Evolutionary conservation across 192 early-diverging fungal species (phyloP), one percentile per base, ranked within the genome.

Genomic region (Coemansia sp.): DNA sequence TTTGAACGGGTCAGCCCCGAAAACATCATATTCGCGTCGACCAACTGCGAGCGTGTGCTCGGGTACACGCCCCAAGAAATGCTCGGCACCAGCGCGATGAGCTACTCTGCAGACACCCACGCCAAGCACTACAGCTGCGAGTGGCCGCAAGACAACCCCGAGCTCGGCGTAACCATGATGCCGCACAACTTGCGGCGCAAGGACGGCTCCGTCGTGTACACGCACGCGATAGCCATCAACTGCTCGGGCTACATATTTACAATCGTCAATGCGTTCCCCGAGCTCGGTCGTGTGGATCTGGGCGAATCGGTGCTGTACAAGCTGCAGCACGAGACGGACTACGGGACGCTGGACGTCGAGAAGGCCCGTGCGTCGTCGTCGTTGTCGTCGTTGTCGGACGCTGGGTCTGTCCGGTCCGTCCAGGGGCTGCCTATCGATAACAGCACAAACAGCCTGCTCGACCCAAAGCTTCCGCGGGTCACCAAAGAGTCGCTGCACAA

Each of bases 81-180:
- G 73, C 43, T 76, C 14, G 73, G 73, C 3, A 69, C 63, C 12
- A 76, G 73, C 27, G 54, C 58, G 1, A 60, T 76, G 42, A 59
- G 64, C 27, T 76, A 70, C 52, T 76, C 73, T 0, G 48, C 57
- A 22, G 73, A 76, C 60, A 11, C 62, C 11, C 60, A 76, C 25
- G 73, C 73, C 49, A 58, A 66, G 30, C 73, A 76, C 45, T 76
- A 76, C 52, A 70, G 73, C 67, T 76, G 73, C 46, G 49, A 65
- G 40, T 76, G 73, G 73, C 73, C 73, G 0, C 67, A 56, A 0
- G 73, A 76, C 47, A 76, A 76, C 38, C 73, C 73, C 32, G 73
- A 76, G 38, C 56, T 76, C 29, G 67, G 67, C 42, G 73, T 76
- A 24, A 70, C 67, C 6, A 60, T 76, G 67, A 48, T 76, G 31